Base-by-base conservation (phyloP, 2,329 filamentous ascomycete genomes). In the Shiraia sp. region DNA sequence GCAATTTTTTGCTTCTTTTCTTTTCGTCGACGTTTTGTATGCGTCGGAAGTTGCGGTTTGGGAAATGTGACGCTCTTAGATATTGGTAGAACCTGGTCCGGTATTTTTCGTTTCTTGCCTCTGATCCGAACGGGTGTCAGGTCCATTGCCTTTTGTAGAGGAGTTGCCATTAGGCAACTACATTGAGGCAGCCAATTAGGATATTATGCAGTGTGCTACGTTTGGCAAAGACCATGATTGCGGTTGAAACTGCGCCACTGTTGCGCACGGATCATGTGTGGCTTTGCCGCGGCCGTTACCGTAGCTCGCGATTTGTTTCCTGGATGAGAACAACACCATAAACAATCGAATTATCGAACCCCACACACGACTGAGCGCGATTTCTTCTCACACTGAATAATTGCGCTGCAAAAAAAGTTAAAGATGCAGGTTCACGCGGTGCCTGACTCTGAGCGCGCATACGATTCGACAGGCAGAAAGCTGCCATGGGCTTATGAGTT, bases 351-450 rank as follows among this genome's bases (percentile, higher is more conserved):
- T 13, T 14, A n/a, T n/a, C 40, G 19, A 25, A 5, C 8, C 28
- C 16, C 31, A 23, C 29, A 15, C 32, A 13, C 47, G 23, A 41
- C 35, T 38, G 36, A 23, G 39, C 31, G 32, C 10, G 14, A 42
- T 22, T 32, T 14, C 40, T 37, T 40, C 32, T 16, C 30, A 36
- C 14, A 34, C 36, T 22, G 8, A 26, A 33, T 31, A 31, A 43
- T 41, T 47, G 42, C 38, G 27, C 34, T 12, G 40, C 32, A 23
- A 28, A 26, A 35, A 34, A 9, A 27, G 25, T 16, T 33, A 47
- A 71, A 70, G 41, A 85, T 85, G 79, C 82, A 86, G 66, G 81
- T 85, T 36, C 82, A 86, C 65, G 80, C 79, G 23, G 82, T 86
- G 9, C 81, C 82, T 24, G 79, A 79, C 39, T 75, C 80, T 53